Base-by-base conservation (phyloP, 176 grass and related monocot genomes). In the Saccharum officinarum region DNA sequence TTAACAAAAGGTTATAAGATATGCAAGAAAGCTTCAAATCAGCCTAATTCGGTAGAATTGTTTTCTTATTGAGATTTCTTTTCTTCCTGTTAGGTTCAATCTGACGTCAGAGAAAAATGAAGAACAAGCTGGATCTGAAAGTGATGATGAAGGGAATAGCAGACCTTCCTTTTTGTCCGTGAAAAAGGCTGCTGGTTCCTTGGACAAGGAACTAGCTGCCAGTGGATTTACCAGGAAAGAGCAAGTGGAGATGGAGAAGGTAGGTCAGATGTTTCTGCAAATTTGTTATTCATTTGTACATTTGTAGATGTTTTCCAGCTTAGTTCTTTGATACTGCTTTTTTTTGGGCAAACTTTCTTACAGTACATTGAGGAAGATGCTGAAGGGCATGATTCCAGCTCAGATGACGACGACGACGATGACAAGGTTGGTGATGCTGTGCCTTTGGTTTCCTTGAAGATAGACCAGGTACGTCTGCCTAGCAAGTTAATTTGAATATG, bases 181-280 rank as follows among this genome's bases (percentile, higher is more conserved):
- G 71, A 76, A 92, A 75, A 98, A 89, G 80, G 15, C 76, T 79
- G 47, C 69, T 86, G 89, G 87, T 78, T 87, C 86, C 44, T 89
- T 98, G 85, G 97, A 98, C 79, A 94, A 87, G 82, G 90, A 94
- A 84, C 88, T 98, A 63, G 80, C 91, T 74, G 97, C 91, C 60
- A 95, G 97, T 92, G 97, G 93, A 28, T 98, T 95, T 86, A 95
- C 97, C 80, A 84, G 75, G 82, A 95, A 95, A 69, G 91, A 98
- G 75, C 86, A 98, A 74, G 91, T 89, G 69, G 91, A 95, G 40
- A 94, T 98, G 73, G 91, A 95, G 33, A 98, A 87, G 87, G 91
- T 98, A 52, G 23, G 69, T 52, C 37, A 36, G 36, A 63, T 66
- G 34, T 67, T 77, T 72, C 33, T 82, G 13, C 72, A 85, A 30